A percentile compares a stretch with the other conserved stretches of the same genome.
phyloP scores from a whole-genome alignment of 257 asterid genomes.

The Schizonepeta tenuifolia region DNA sequence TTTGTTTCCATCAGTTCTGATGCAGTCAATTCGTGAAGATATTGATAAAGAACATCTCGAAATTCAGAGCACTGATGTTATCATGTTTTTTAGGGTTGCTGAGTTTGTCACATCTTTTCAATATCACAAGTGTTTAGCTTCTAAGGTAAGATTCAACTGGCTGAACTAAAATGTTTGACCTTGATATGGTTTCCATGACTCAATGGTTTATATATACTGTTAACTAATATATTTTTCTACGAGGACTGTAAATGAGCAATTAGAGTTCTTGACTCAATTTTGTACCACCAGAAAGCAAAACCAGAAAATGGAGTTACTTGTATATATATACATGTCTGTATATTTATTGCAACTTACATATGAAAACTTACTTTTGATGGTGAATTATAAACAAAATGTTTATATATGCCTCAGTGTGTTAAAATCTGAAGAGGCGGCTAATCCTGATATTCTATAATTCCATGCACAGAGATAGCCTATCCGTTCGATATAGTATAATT shows the following conservation, averaged over 20 bases:
- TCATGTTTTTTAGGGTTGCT: slow-evolving; percentile 79
- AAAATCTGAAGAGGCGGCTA: slow-evolving; percentile 10
- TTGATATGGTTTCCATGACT: slow-evolving; percentile 13
- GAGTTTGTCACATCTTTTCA: slow-evolving; percentile 85
- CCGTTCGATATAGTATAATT: slow-evolving; percentile 1
- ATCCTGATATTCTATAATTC: background rate
- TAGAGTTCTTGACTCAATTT: background rate
- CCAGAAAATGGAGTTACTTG: background rate
- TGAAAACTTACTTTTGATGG: slow-evolving; percentile 9
- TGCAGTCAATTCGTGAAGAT: slow-evolving; percentile 88
- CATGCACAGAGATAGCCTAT: background rate
- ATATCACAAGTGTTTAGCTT: slow-evolving; percentile 61
- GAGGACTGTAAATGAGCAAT: slow-evolving; percentile 7
- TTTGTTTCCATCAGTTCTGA: slow-evolving; percentile 54
- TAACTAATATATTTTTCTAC: background rate
- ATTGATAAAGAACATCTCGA: slow-evolving; percentile 80
- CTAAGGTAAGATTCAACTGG: slow-evolving; percentile 53
- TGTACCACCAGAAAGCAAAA: background rate
- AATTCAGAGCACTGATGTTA: slow-evolving; percentile 69
- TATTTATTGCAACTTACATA: background rate
- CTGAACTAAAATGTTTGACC: slow-evolving; percentile 9
- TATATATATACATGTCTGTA: background rate
- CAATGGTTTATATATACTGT: background rate
- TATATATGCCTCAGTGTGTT: background rate
- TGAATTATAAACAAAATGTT: background rate